A percentile compares a stretch with the other conserved stretches of the same genome.
Evolutionary conservation across 805 yeast species (phyloP).

Genomic region (Saturnispora zaruensis): DNA sequence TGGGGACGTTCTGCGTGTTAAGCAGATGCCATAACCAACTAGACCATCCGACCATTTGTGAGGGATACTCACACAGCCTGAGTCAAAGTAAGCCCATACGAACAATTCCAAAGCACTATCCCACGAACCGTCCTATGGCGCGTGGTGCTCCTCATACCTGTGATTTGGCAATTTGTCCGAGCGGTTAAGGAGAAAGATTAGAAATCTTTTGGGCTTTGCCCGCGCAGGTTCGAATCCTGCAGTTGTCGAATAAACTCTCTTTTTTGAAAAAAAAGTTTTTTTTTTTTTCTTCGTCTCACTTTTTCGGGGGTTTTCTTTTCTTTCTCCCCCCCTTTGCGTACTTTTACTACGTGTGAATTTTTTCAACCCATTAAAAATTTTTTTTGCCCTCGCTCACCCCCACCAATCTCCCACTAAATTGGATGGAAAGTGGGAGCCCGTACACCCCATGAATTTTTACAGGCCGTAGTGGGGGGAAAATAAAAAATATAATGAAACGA

Average conservation of each 20-base stretch:
- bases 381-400: too few species aligned
- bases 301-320: neutral
- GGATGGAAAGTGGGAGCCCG: neutral
- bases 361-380: too few species aligned
- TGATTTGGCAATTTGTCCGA: slow-evolving; percentile 43
- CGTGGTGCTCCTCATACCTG: neutral
- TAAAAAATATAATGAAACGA: neutral
- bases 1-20: slow-evolving; percentile 99
- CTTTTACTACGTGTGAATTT: too few species aligned
- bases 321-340: too few species aligned
- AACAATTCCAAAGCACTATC: too few species aligned
- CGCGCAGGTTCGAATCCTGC: slow-evolving; percentile 59
- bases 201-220: slow-evolving; percentile 55
- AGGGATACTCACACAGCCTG: neutral
- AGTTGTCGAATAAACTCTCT: slow-evolving; percentile 33
- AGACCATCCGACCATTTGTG: slow-evolving; percentile 83
- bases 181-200: slow-evolving; percentile 51
- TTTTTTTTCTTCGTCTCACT: neutral
- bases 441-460: neutral
- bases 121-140: too few species aligned
- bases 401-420: neutral
- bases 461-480: neutral
- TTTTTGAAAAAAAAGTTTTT: neutral
- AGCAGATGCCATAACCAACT: slow-evolving; percentile 99
- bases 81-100: too few species aligned